phyloP scores from a whole-genome alignment of 2,329 filamentous ascomycete genomes.

The Aschersonia sp. region DNA sequence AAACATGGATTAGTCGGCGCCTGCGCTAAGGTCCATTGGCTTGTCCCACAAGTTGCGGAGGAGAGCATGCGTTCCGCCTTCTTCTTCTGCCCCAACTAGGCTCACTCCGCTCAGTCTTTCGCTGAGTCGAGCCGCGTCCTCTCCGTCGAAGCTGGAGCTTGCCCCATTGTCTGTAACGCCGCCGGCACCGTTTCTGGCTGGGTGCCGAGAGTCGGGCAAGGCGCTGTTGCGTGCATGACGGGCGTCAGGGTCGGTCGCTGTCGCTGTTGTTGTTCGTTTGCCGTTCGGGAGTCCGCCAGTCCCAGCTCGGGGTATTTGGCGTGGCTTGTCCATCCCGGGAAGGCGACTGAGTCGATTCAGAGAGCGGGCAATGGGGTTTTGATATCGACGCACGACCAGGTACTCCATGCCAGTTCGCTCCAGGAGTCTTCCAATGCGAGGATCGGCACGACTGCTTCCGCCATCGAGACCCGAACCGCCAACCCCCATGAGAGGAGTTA shows the following conservation, averaged over 20 bases:
- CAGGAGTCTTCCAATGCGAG: slow-evolving; percentile 48
- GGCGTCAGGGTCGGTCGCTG: slow-evolving; percentile 10
- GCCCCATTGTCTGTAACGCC: slow-evolving; percentile 23
- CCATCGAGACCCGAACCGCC: slow-evolving; percentile 41
- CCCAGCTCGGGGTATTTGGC: slow-evolving; percentile 29
- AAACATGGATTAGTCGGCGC: slow-evolving; percentile 14
- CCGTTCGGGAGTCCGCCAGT: slow-evolving; percentile 21
- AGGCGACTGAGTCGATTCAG: slow-evolving; percentile 31
- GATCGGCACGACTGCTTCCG: slow-evolving; percentile 33
- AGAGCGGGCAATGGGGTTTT: slow-evolving; percentile 54
- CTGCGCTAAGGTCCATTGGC: slow-evolving; percentile 41
- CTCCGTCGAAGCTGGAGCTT: slow-evolving; percentile 30
- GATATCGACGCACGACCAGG: slow-evolving; percentile 56
- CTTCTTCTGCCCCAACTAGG: slow-evolving; percentile 31
- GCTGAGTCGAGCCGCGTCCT: slow-evolving; percentile 25
- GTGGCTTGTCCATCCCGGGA: slow-evolving; percentile 34
- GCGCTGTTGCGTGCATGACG: slow-evolving; percentile 25
- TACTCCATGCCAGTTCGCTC: slow-evolving; percentile 62
- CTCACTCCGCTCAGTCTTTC: slow-evolving; percentile 34
- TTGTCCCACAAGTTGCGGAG: slow-evolving; percentile 49
- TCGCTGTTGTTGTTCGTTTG: slow-evolving; percentile 11
- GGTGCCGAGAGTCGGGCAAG: slow-evolving; percentile 17
- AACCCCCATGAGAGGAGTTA: slow-evolving; percentile 34
- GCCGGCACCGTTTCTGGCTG: slow-evolving; percentile 15
- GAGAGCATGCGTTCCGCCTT: slow-evolving; percentile 34